Base-by-base conservation (phyloP, 1,284 basidiomycete species). In the Ganoderma meredithae region DNA sequence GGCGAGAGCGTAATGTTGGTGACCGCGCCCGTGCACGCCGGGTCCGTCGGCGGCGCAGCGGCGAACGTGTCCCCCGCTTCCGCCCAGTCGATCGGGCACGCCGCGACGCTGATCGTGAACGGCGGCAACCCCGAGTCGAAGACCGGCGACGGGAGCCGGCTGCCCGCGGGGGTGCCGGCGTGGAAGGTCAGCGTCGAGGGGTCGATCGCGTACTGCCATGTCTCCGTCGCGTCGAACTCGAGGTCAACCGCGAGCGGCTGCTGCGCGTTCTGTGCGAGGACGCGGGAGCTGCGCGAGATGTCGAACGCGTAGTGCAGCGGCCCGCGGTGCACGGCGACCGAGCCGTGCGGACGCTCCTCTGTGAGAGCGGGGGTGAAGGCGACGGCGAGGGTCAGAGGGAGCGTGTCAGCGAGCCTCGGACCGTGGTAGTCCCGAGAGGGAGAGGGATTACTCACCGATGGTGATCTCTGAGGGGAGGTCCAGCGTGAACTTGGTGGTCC, bases 171-270 rank as follows among this genome's bases (percentile, higher is more conserved):
- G 7, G 81, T 76, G 25, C 74, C 77, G 47, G 81, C 80, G 69
- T 78, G 75, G 79, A 88, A 88, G 58, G 77, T 77, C 55, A 88
- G 76, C n/a, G 86, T 86, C 4, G 81, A 73, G 6, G 86, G 84
- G 74, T 88, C 86, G 70, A 88, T 87, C 27, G 86, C 87, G 73
- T 83, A 88, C 72, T 87, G 82, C 87, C 87, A 88, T 5, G 78
- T 68, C 2, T 71, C 79, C 1, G 83, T 83, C 22, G 86, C 82
- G 64, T 86, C 83, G 71, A 87, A 86, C 75, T 89, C 79, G 27
- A 87, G 78, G 71, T 89, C 87, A 17, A 83, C 82, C 0, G 86
- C 86, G 25, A 82, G 82, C 10, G 83, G 80, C 73, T 87, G 81
- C 63, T 83, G 79, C 22, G 83, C 73, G 74, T 87, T 85, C 64